Evolutionary conservation across 352 stramenopile genomes (phyloP).

Genomic region (Globisporangium rhizosaccharum): DNA sequence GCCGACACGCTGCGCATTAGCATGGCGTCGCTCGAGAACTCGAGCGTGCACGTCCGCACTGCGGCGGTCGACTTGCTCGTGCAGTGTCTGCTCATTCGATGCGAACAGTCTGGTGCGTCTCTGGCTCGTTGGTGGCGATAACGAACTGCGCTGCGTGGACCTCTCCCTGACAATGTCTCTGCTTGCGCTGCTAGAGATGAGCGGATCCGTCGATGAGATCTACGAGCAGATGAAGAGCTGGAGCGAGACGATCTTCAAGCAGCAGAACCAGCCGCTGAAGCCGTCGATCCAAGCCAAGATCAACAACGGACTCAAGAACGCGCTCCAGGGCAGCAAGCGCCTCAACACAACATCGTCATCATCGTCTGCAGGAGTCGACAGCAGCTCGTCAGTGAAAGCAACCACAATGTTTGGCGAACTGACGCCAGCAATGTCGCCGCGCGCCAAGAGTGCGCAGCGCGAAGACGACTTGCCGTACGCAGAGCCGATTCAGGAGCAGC

Average conservation of each 20-base stretch:
- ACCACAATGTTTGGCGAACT: constrained; percentile 20
- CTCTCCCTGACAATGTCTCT: background rate
- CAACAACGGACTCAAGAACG: constrained; percentile 71
- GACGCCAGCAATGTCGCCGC: constrained; percentile 21
- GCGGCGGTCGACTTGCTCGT: constrained; percentile 67
- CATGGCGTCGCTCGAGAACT: constrained; percentile 57
- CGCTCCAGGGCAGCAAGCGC: constrained; percentile 60
- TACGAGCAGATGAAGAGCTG: constrained; percentile 75
- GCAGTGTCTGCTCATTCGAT: constrained; percentile 66
- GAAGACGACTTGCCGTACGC: constrained; percentile 79
- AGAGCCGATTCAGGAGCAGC: constrained; percentile 60
- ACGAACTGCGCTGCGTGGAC: background rate
- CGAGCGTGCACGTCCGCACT: constrained; percentile 69
- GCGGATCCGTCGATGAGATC: constrained; percentile 46
- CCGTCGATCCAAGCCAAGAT: constrained; percentile 78
- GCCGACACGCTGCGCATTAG: constrained; percentile 60
- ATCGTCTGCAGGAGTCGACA: background rate
- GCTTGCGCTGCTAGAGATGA: constrained; percentile 31
- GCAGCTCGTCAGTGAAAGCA: background rate
- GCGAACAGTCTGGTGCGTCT: constrained; percentile 60
- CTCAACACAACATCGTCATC: constrained; percentile 17
- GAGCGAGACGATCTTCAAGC: constrained; percentile 66
- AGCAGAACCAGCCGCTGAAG: constrained; percentile 63
- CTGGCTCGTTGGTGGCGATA: background rate
- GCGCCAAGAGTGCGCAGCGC: constrained; percentile 46